A percentile compares a stretch with the other conserved stretches of the same genome.
Conservation (phyloP, 1,284 basidiomycete genomes). For the Irpex sp. region DNA sequence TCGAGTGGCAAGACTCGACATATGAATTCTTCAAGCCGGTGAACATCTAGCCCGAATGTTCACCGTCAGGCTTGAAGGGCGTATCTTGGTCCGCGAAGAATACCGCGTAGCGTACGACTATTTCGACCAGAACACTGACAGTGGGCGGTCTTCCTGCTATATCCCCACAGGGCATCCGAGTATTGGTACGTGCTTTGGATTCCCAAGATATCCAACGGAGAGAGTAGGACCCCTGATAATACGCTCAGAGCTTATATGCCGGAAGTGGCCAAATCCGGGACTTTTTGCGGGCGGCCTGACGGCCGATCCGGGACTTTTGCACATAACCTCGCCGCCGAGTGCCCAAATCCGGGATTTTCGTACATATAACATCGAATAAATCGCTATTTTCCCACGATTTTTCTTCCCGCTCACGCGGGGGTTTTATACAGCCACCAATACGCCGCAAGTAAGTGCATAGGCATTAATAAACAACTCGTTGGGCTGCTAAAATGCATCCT, state of each 20-base stretch:
- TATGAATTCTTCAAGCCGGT: not conserved
- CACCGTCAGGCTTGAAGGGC: not conserved
- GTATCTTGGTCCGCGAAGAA: not conserved
- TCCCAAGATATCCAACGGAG: too few species aligned
- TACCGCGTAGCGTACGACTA: not conserved
- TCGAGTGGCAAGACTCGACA: too few species aligned
- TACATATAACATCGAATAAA: too few species aligned
- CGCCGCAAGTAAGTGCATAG: too few species aligned
- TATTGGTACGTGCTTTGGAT: not conserved
- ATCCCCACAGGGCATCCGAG: not conserved
- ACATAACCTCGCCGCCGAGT: too few species aligned
- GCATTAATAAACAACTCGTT: too few species aligned
- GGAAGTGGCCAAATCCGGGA: not conserved
- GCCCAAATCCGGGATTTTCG: too few species aligned
- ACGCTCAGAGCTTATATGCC: not conserved
- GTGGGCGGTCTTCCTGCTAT: not conserved
- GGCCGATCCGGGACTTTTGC: not conserved
- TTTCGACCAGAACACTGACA: not conserved
- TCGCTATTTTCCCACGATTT: too few species aligned
- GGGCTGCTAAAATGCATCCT: too few species aligned
- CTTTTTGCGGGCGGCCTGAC: too few species aligned
- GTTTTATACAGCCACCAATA: too few species aligned
- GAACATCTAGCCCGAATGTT: not conserved
- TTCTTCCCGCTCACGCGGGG: too few species aligned
- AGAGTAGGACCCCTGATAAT: not conserved